Evolutionary conservation across 1,284 basidiomycete species (phyloP), one percentile per base, ranked within the genome.

Genomic region (Marasmius fiardii): DNA sequence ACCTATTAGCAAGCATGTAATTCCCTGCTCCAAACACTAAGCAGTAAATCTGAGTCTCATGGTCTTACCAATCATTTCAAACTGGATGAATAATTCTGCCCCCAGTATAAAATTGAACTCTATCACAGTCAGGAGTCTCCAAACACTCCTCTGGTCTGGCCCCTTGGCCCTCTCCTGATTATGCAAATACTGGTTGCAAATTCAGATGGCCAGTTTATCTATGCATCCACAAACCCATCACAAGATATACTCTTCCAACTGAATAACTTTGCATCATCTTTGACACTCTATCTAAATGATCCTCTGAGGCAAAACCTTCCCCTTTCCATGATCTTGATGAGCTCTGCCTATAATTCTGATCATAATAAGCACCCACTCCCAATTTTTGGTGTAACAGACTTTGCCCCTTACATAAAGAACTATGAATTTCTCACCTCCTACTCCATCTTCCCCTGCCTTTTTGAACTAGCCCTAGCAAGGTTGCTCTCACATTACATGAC

Each of bases 131-230:
- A 8, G 35, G 50, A 55, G 24, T 64, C 28, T 26, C 58, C 11
- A 45, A 43, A 20, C 20, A 45, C 47, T 26, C 23, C 1, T 31
- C 28, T 21, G 23, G 28, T 55, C 7, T 16, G 4, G 12, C 52
- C 12, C 43, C 53, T 14, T 68, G 68, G 67, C 65, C 66, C 3
- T 53, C 58, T 51, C 0, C 18, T 26, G 1, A 58, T 56, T 8
- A 49, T 68, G n/a, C 45, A 57, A 0, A 35, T 47, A 0, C 51
- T 70, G 2, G 62, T 66, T 10, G 6, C 44, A 1, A 60, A 61
- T 26, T 54, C 67, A 3, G 62, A 63, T 14, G 64, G 65, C 4
- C 66, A 66, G 55, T 70, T 68, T 34, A 64, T 68, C 48, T 70
- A 67, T 51, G 64, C 64, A 6, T 58, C 61, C 4, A 66, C 64